A percentile compares a stretch with the other conserved stretches of the same genome.
phyloP scores from a whole-genome alignment of 2,329 filamentous ascomycete genomes.

The Penicillium sp. region DNA sequence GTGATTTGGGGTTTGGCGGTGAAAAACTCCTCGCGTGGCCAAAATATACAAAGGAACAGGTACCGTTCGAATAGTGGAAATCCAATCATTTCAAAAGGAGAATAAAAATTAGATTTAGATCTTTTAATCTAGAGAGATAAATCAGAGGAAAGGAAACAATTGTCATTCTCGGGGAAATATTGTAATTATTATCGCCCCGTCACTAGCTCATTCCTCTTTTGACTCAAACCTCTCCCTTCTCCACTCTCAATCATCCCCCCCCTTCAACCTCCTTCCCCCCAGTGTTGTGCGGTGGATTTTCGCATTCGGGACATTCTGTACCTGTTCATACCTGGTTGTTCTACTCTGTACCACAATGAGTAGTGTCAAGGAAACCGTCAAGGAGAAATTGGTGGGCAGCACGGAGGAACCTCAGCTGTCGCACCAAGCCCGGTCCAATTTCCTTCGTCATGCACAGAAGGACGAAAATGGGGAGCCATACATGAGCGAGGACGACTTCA shows the following conservation, averaged over 20 bases:
- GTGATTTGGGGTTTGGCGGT: neutral
- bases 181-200: conserved; percentile 9
- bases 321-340: neutral
- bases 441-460: conserved; percentile 72
- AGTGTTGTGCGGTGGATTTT: conserved; percentile 16
- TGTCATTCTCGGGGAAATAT: neutral
- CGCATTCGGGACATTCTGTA: conserved; percentile 2
- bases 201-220: conserved; percentile 17
- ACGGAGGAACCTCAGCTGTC: conserved; percentile 64
- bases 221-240: conserved; percentile 25
- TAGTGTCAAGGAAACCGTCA: conserved; percentile 68
- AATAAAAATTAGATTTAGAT: neutral
- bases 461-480: conserved; percentile 75
- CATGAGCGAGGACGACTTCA: conserved; percentile 83
- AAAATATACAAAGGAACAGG: neutral
- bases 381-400: conserved; percentile 73
- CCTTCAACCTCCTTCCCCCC: conserved; percentile 13
- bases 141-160: neutral
- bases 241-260: conserved; percentile 17
- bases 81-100: neutral
- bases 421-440: conserved; percentile 71
- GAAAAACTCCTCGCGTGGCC: neutral
- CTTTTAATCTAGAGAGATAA: neutral
- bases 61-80: neutral
- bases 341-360: conserved; percentile 38